Evolutionary conservation across 2,329 filamentous ascomycete species (phyloP).

Genomic region (Botrytis medusae): DNA sequence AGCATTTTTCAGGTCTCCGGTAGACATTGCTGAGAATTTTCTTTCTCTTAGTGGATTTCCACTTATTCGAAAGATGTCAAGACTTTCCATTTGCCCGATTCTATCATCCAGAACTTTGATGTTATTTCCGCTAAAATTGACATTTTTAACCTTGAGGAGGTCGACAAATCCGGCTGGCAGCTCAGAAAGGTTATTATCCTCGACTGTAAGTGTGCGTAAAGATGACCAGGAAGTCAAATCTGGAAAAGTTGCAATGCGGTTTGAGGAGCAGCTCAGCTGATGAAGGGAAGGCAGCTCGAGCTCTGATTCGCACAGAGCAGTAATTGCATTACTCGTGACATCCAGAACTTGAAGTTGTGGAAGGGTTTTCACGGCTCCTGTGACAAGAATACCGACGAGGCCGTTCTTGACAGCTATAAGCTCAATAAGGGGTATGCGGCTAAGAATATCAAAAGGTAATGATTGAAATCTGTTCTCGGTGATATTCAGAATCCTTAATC

Average conservation of each 20-base stretch:
- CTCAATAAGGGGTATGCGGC: slow-evolving; percentile 68
- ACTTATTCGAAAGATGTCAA: slow-evolving; percentile 73
- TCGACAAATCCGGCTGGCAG: slow-evolving; percentile 75
- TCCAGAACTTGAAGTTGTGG: slow-evolving; percentile 72
- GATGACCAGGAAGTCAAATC: slow-evolving; percentile 71
- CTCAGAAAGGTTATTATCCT: slow-evolving; percentile 75
- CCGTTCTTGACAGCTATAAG: slow-evolving; percentile 76
- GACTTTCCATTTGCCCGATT: slow-evolving; percentile 74
- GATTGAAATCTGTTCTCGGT: slow-evolving; percentile 73
- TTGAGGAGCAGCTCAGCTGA: slow-evolving; percentile 74
- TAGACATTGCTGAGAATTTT: slow-evolving; percentile 77
- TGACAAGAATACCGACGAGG: slow-evolving; percentile 70
- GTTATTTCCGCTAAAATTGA: slow-evolving; percentile 84
- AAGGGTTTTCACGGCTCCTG: slow-evolving; percentile 57
- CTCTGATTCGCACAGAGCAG: slow-evolving; percentile 34
- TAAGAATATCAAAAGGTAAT: slow-evolving; percentile 69
- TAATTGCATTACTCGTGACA: slow-evolving; percentile 73
- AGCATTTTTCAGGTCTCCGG: slow-evolving; percentile 76
- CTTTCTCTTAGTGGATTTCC: slow-evolving; percentile 91
- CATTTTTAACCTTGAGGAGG: slow-evolving; percentile 68
- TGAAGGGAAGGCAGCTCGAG: slow-evolving; percentile 65
- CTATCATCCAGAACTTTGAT: slow-evolving; percentile 73
- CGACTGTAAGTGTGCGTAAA: slow-evolving; percentile 70
- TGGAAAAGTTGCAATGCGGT: slow-evolving; percentile 72
- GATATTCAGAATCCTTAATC: slow-evolving; percentile 75